A percentile compares a stretch with the other conserved stretches of the same genome.
Evolutionary conservation across 768 basidiomycete species (phyloP).

Genomic region (Flagelloscypha sp.): DNA sequence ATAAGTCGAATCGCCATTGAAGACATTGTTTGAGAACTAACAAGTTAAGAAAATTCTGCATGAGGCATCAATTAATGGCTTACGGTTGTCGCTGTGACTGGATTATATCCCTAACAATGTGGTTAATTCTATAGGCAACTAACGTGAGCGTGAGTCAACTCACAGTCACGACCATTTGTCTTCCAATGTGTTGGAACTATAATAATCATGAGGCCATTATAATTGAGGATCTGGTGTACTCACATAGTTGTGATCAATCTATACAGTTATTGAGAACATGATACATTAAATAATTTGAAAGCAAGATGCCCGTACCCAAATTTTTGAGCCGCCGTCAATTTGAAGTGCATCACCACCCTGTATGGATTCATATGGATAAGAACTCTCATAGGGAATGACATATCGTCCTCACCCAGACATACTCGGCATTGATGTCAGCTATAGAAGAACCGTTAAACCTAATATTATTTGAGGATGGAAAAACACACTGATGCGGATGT

Average conservation of each 20-base stretch:
- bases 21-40: conserved; percentile 18
- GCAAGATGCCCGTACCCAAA: conserved; percentile 13
- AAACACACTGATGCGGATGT: no score
- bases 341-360: conserved; percentile 12
- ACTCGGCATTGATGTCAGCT: conserved; percentile 16
- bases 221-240: no score
- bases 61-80: no score
- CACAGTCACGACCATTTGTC: conserved; percentile 19
- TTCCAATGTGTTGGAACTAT: conserved; percentile 17
- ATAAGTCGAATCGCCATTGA: conserved; percentile 14
- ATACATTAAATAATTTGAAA: background rate
- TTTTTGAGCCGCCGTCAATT: conserved; percentile 19
- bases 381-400: background rate
- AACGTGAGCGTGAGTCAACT: no score
- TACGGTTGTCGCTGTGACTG: conserved; percentile 17
- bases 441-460: conserved; percentile 8
- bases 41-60: no score
- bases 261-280: background rate
- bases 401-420: conserved; percentile 13
- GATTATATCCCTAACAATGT: no score
- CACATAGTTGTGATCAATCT: no score
- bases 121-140: no score
- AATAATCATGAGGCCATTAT: no score
- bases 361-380: background rate
- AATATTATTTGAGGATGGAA: background rate